A percentile compares a stretch with the other conserved stretches of the same genome.
Evolutionary conservation across 306 rosid genomes (phyloP).

Genomic region (Vigna hirtella): DNA sequence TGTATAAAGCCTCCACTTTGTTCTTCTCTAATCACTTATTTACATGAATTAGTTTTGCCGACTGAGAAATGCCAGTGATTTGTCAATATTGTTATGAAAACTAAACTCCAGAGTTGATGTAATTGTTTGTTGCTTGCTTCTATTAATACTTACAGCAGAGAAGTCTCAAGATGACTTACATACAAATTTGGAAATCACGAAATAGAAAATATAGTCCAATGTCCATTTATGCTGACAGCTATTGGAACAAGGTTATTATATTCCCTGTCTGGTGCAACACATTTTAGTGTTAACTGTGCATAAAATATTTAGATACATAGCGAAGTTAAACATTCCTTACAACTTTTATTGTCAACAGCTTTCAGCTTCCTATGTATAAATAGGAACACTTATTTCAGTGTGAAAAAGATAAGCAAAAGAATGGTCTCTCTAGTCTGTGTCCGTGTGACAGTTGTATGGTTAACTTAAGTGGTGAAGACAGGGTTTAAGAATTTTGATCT

Average conservation of each 20-base stretch:
- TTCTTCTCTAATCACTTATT: neutral
- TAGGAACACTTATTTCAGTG: constrained; percentile 2
- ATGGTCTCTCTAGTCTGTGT: constrained; percentile 29
- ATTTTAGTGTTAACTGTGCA: too few relatives aligned
- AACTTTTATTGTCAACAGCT: neutral
- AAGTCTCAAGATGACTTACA: neutral
- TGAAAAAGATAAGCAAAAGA: constrained; percentile 27
- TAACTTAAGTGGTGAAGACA: constrained; percentile 64
- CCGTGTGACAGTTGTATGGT: neutral
- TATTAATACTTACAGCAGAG: neutral
- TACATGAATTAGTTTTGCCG: neutral
- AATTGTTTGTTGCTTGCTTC: neutral
- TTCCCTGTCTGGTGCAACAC: too few relatives aligned
- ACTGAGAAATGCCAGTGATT: neutral
- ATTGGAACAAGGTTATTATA: too few relatives aligned
- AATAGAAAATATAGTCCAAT: too few relatives aligned
- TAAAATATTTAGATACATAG: too few relatives aligned
- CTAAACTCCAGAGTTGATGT: neutral
- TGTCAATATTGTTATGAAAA: neutral
- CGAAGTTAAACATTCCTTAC: constrained; percentile 1
- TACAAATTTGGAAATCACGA: neutral
- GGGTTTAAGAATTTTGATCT: constrained; percentile 70
- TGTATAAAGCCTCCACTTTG: too few relatives aligned
- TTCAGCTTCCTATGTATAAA: neutral
- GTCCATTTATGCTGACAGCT: too few relatives aligned